phyloP scores from a whole-genome alignment of 2,329 filamentous ascomycete genomes.

The Bipolaris bicolor region DNA sequence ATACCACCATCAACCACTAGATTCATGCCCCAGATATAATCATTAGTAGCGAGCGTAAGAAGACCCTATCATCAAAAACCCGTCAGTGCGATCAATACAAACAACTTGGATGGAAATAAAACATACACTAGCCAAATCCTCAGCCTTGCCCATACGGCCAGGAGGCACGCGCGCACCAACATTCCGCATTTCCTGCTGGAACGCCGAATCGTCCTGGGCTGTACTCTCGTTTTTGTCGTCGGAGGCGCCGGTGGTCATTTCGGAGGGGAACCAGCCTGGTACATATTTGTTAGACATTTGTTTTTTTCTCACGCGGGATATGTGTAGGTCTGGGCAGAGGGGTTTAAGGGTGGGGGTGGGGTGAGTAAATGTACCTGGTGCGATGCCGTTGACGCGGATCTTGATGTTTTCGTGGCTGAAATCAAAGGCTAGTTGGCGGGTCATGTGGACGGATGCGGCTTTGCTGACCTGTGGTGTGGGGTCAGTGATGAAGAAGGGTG shows the following conservation, averaged over 20 bases:
- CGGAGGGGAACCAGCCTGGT: neutral
- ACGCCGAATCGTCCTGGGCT: neutral
- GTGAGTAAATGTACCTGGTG: neutral
- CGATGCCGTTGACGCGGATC: neutral
- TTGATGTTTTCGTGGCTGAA: constrained; percentile 1
- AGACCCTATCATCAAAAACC: neutral
- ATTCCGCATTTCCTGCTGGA: neutral
- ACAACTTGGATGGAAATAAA: too few relatives aligned
- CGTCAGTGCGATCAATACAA: neutral
- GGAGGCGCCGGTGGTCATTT: neutral
- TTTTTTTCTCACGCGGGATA: neutral
- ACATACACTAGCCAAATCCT: neutral
- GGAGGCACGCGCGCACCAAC: neutral
- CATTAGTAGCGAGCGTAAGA: neutral
- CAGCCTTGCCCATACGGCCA: neutral
- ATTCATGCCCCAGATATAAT: constrained; percentile 4
- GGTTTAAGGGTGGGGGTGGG: neutral
- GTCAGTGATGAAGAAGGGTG: neutral
- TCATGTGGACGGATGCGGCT: neutral
- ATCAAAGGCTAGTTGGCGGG: constrained; percentile 1
- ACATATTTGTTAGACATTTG: neutral
- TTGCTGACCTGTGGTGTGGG: neutral
- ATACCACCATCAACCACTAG: neutral
- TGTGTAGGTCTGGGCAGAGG: neutral
- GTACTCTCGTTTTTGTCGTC: constrained; percentile 1